Base-by-base conservation (phyloP, 495 filamentous ascomycete genomes). In the Podospora pseudoanserina region DNA sequence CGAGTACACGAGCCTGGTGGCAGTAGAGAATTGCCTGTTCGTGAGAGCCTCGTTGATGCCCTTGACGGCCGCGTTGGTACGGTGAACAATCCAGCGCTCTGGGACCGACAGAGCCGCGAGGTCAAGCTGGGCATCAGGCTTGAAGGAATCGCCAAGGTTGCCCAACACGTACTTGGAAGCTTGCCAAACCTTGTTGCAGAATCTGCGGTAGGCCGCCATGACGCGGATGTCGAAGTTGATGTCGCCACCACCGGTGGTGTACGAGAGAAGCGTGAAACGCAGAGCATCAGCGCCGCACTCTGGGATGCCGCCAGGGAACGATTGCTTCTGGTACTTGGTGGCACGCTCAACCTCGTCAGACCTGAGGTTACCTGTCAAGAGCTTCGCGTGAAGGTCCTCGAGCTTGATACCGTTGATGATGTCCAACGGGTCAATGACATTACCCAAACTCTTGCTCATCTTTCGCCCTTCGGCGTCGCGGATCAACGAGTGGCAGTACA, bases 151-250 rank as follows among this genome's bases (percentile, higher is more conserved):
- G 6, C 86, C 88, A 23, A 96, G 77, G 71, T 91, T 90, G 66
- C 92, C 90, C 67, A 95, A 83, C 9, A 93, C 91, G 73, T 88
- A 96, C 81, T 95, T 96, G 65, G 88, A 92, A 34, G 92, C 92
- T 79, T 94, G 91, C 81, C 92, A 96, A 71, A 96, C 91, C 84
- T 96, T 96, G 83, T 96, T 96, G 78, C 92, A 92, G 86, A 96
- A 96, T 65, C 90, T 87, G 62, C 92, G 85, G 81, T 95, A 94
- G 53, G 85, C 90, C 71, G 92, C 86, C 72, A 96, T 92, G 66
- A 94, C 90, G 79, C 91, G 88, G 71, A 94, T 87, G 72, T 94
- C 91, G 73, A 95, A 92, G 70, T 86, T 87, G 76, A 96, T 94
- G 74, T 96, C 92, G 68, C 91, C 89, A 80, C 92, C 91, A 63